Base-by-base conservation (phyloP, 768 basidiomycete species). In the Boletus reticuloceps region DNA sequence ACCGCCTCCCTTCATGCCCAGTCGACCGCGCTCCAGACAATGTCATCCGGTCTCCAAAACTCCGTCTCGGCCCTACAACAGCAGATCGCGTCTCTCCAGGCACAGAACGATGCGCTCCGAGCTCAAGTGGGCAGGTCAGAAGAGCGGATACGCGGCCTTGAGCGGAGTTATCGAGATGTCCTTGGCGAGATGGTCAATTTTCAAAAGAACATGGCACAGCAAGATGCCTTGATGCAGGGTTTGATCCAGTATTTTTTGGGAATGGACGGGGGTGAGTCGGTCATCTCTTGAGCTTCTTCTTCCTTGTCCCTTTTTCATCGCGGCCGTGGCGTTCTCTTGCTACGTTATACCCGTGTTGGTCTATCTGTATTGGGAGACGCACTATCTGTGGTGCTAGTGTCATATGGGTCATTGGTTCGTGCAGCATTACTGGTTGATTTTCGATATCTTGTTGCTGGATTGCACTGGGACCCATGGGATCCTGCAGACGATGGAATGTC, bases 211-310 rank as follows among this genome's bases (percentile, higher is more conserved):
- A 82, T 86, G 82, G 88, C 87, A 32, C 86, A 91, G 71, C 91
- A 93, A 75, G 93, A 95, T 61, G 83, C 82, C 40, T 69, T 93
- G 51, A 86, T 91, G 82, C 88, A 91, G 72, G 84, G 82, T 62
- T 67, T 94, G 56, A 86, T 94, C 62, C 84, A 86, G 54, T 91
- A 90, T 73, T 88, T 91, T 70, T 74, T 94, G 62, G 84, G 87
- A 61, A 73, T 81, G 58, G 90, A 91, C 73, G 77, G 76, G 58
- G 79, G 79, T 79, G 68, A 69, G 78, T 72, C 22, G 34, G 17
- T 39, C 14, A 19, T 39, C 38, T 14, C 1, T 36, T 29, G 29
- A 29, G 29, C 29, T 29, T n/a, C 19, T 41, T 38, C 19, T 9
- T 52, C 17, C 32, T 20, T 27, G 10, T 29, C 38, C 32, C 27